A percentile compares a stretch with the other conserved stretches of the same genome.
phyloP scores from a whole-genome alignment of 768 basidiomycete genomes.

The Gymnopilus dilepis region DNA sequence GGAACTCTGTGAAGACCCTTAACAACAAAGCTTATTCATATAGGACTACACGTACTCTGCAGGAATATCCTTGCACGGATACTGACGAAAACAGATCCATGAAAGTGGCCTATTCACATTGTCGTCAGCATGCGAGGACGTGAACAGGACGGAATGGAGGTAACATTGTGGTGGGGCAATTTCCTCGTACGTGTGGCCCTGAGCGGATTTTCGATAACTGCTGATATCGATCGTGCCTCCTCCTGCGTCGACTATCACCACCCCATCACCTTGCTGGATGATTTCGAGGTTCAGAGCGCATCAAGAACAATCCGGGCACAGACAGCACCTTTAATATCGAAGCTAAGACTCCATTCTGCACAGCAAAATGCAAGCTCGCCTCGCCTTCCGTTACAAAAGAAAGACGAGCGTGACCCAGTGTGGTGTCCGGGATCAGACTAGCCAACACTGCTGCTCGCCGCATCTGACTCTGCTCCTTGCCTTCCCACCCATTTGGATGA shows the following conservation, averaged over 20 bases:
- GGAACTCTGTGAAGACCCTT: slow-evolving; percentile 29
- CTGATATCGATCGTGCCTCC: slow-evolving; percentile 57
- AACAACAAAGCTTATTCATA: not conserved
- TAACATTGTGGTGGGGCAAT: slow-evolving; percentile 44
- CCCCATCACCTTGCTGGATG: slow-evolving; percentile 13
- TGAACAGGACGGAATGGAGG: not conserved
- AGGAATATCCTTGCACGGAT: slow-evolving; percentile 41
- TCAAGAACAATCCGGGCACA: not conserved
- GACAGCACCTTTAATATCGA: slow-evolving; percentile 13
- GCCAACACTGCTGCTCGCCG: slow-evolving; percentile 46
- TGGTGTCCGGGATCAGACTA: slow-evolving; percentile 40
- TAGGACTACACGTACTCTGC: slow-evolving; percentile 29
- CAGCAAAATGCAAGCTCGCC: slow-evolving; percentile 53
- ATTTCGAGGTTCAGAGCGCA: not conserved
- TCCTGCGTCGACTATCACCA: slow-evolving; percentile 21
- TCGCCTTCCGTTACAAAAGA: slow-evolving; percentile 57
- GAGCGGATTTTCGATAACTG: slow-evolving; percentile 35
- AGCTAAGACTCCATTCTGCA: slow-evolving; percentile 37
- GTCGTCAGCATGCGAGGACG: not conserved
- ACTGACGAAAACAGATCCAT: slow-evolving; percentile 51
- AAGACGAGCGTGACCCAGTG: slow-evolving; percentile 38
- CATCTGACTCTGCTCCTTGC: slow-evolving; percentile 44
- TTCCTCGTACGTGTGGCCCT: slow-evolving; percentile 40
- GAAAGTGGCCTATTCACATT: slow-evolving; percentile 42
- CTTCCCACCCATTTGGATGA: slow-evolving; percentile 49